These are phyloP conservation scores for Podospora comata DNA, from an alignment of 495 filamentous ascomycete species.

Conservation along the genomic window DNA sequence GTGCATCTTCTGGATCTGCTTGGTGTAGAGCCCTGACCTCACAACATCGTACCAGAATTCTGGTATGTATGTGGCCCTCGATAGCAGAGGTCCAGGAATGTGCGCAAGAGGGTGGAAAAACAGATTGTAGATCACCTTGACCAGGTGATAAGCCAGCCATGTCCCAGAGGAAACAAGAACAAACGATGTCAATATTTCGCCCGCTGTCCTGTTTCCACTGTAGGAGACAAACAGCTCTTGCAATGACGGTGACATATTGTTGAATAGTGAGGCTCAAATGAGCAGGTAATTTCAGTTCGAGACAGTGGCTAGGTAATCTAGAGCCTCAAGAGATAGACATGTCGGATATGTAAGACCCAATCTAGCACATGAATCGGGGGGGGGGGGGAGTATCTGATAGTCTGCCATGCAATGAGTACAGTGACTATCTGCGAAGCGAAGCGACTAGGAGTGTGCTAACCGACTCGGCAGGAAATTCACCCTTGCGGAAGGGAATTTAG, in stretches of 20 bases:
- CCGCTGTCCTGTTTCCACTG: not conserved
- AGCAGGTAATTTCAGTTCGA: too few species aligned
- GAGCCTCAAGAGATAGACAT: too few species aligned
- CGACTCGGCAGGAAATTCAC: too few species aligned
- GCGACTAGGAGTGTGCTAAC: too few species aligned
- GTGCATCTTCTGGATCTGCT: constrained; percentile 15
- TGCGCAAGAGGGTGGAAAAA: not conserved
- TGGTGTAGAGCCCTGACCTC: constrained; percentile 6
- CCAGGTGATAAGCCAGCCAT: not conserved
- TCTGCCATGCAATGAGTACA: too few species aligned
- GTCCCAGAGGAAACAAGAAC: not conserved
- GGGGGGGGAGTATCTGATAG: too few species aligned
- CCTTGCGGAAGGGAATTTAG: too few species aligned
- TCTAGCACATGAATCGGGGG: too few species aligned
- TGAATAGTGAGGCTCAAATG: not conserved
- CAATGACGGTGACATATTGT: not conserved
- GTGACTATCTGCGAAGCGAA: too few species aligned
- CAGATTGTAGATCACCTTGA: not conserved
- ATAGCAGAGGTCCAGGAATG: not conserved
- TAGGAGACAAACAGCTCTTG: not conserved
- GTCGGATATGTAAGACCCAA: too few species aligned
- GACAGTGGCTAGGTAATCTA: too few species aligned
- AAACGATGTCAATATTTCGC: not conserved
- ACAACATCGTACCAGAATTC: not conserved
- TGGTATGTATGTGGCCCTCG: not conserved